phyloP scores from a whole-genome alignment of 176 grass and related monocot species.

The Triticum dicoccoides region DNA sequence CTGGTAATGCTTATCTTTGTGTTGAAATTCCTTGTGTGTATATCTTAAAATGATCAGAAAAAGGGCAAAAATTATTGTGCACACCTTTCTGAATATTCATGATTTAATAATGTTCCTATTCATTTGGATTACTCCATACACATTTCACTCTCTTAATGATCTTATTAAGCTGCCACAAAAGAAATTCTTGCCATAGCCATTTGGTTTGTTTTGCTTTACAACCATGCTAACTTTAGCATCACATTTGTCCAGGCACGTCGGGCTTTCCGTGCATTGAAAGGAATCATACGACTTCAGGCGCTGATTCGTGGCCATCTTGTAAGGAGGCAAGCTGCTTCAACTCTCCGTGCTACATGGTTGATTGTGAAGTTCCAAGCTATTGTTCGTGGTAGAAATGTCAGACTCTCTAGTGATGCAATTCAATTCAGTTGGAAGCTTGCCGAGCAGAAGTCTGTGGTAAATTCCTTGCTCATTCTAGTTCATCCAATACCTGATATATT shows the following conservation, averaged over 20 bases:
- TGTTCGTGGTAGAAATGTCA: slow-evolving; percentile 57
- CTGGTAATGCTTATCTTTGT: slow-evolving; percentile 51
- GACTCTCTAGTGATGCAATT: slow-evolving; percentile 34
- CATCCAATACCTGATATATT: not conserved
- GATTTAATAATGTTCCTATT: not conserved
- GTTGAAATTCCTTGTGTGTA: not conserved
- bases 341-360: slow-evolving; percentile 61
- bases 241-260: slow-evolving; percentile 61
- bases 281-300: slow-evolving; percentile 80
- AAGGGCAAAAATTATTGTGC: not conserved
- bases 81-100: not conserved
- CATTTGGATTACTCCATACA: not conserved
- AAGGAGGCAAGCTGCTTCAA: slow-evolving; percentile 86
- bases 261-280: slow-evolving; percentile 72
- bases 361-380: slow-evolving; percentile 84
- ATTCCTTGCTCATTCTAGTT: not conserved
- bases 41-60: not conserved
- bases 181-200: not conserved
- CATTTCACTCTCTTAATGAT: not conserved
- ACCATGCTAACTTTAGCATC: not conserved
- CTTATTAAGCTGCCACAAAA: not conserved
- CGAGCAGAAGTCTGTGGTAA: slow-evolving; percentile 41
- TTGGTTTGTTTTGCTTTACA: not conserved
- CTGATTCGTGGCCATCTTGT: slow-evolving; percentile 85
- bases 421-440: slow-evolving; percentile 29